Base-by-base conservation (phyloP, 2,329 filamentous ascomycete species). In the Cephalotrichum gorgonifer region DNA sequence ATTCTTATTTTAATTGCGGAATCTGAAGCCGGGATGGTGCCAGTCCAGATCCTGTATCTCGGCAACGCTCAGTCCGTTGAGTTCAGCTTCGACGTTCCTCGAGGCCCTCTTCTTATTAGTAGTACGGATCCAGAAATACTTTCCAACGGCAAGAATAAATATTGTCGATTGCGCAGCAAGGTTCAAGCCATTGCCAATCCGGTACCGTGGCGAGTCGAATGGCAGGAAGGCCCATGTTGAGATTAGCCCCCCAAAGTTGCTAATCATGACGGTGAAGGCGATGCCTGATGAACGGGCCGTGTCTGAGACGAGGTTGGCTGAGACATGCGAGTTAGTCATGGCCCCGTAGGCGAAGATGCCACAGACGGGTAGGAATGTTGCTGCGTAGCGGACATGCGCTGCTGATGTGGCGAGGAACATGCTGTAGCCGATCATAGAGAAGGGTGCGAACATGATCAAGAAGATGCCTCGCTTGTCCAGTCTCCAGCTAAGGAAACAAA, bases 131-230 rank as follows among this genome's bases (percentile, higher is more conserved):
- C 79, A 88, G 1, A 74, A 54, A 53, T 78, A 65, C 30, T 83
- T 59, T 0, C 57, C 47, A 0, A 73, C 69, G 5, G 70, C 68
- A 4, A 73, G 49, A 1, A 86, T 49, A 12, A 86, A 87, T 2
- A 74, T 54, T 53, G 78, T 65, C 33, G 83, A 59, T 0, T 56
- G 46, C 0, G 73, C 69, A 5, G 70, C 68, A 3, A 74, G 50
- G 59, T 88, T 87, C 17, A 87, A 59, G 0, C 83, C 83, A 58
- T 87, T 87, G 1, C 84, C 85, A 42, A 86, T 85, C 25, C 67
- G 76, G 56, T 79, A 88, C 51, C 85, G 64, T 0, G 84, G 84
- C 0, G 56, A 75, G 56, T 88, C 83, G 48, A 65, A 75, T 0
- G 52, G 48, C 6, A 55, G 35, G 28, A 50, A 55, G 6, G 47